These are phyloP conservation scores for Thuja plicata DNA, from an alignment of 83 land plant genomes.

Conservation along the genomic window DNA sequence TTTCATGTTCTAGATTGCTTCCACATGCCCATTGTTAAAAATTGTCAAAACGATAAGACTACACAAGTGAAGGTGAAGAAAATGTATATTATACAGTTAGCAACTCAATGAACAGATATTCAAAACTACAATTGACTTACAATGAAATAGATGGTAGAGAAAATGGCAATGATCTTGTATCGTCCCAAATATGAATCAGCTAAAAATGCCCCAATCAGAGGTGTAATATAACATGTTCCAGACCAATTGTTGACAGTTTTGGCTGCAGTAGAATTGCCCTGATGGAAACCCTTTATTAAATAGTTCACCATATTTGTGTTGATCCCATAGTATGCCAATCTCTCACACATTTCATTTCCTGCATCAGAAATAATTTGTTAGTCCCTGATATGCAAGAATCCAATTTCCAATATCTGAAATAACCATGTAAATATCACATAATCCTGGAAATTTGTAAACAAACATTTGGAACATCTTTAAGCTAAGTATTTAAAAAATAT, in stretches of 20 bases:
- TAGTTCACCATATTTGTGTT: constrained; percentile 39
- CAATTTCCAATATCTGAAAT: neutral
- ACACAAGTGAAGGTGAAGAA: neutral
- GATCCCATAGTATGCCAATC: constrained; percentile 65
- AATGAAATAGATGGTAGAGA: constrained; percentile 53
- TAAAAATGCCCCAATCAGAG: constrained; percentile 68
- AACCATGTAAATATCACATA: neutral
- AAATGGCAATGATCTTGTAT: constrained; percentile 57
- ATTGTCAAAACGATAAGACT: neutral
- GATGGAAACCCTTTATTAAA: constrained; percentile 39
- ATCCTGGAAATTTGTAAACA: neutral
- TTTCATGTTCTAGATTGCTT: neutral
- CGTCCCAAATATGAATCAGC: constrained; percentile 78
- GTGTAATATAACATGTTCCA: constrained; percentile 72
- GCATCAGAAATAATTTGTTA: neutral
- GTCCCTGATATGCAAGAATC: neutral
- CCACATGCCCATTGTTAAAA: neutral
- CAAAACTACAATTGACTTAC: constrained; percentile 29
- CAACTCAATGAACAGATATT: neutral
- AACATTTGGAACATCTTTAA: constrained; percentile 25
- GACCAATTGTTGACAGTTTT: constrained; percentile 69
- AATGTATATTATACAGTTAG: neutral
- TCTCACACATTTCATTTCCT: constrained; percentile 59
- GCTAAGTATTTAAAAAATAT: neutral
- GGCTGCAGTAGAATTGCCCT: constrained; percentile 44